A percentile compares a stretch with the other conserved stretches of the same genome.
Conservation (phyloP, 2,329 filamentous ascomycete genomes). For the Microcera coccophila region DNA sequence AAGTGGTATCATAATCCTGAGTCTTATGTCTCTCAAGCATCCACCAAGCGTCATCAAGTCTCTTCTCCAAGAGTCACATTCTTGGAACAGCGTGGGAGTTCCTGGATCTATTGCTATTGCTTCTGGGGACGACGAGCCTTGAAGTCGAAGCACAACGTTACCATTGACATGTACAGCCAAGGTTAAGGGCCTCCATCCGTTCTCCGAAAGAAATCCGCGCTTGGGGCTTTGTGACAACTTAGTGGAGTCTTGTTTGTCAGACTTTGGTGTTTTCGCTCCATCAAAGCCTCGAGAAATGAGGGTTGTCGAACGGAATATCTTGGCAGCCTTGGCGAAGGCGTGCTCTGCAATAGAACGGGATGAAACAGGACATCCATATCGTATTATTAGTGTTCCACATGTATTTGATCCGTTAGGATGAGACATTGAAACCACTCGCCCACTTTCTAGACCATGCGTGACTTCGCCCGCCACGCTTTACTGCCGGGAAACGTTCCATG, state of each 20-base stretch:
- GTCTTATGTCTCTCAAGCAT: no score
- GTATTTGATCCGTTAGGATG: background rate
- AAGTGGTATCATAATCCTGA: no score
- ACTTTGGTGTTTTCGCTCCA: background rate
- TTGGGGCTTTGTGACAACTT: background rate
- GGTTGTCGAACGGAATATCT: background rate
- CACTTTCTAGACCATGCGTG: background rate
- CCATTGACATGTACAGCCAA: background rate
- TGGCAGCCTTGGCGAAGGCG: background rate
- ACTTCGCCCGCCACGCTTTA: background rate
- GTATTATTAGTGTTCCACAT: no score
- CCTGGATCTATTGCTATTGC: no score
- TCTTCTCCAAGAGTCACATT: background rate
- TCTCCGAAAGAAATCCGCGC: no score
- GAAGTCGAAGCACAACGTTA: no score
- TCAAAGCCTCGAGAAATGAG: background rate
- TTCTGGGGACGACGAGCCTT: no score
- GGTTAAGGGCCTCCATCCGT: background rate
- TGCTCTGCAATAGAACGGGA: no score
- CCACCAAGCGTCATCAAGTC: no score
- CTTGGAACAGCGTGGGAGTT: no score
- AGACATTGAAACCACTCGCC: background rate
- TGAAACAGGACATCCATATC: no score
- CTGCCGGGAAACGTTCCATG: conserved; percentile 17
- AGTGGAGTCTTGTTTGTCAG: background rate